phyloP scores from a whole-genome alignment of 495 filamentous ascomycete species.

The Achaetomiella virescens region DNA sequence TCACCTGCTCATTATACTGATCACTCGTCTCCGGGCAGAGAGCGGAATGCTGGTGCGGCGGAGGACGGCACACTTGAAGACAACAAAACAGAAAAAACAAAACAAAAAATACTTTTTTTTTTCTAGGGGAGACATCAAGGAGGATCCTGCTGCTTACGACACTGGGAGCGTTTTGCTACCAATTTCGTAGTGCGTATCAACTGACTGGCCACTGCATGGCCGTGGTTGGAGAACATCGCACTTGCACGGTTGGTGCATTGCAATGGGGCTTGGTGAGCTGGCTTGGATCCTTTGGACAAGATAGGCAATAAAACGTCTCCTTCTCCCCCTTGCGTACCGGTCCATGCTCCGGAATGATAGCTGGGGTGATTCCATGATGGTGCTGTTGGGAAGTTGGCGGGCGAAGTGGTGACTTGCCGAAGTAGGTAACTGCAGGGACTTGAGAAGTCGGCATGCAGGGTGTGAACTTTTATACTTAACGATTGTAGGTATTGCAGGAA shows the following conservation, averaged over 20 bases:
- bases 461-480: too few species aligned
- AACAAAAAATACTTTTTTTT: slow-evolving; percentile 10
- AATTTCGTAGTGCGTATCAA: too few species aligned
- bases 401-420: too few species aligned
- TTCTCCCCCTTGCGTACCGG: background rate
- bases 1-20: background rate
- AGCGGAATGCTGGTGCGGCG: background rate
- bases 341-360: background rate
- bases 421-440: too few species aligned
- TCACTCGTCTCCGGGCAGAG: background rate
- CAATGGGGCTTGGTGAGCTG: background rate
- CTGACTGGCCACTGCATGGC: background rate
- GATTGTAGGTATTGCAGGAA: too few species aligned
- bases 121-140: background rate
- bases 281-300: slow-evolving; percentile 1
- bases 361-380: too few species aligned
- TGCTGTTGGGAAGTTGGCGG: too few species aligned
- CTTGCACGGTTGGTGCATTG: background rate
- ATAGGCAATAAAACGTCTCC: background rate
- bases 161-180: too few species aligned
- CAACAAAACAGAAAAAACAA: background rate
- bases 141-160: background rate
- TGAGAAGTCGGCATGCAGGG: too few species aligned
- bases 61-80: background rate
- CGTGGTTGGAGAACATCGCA: too few species aligned